phyloP scores from a whole-genome alignment of 2,329 filamentous ascomycete species.

The Mycosphaerella sp. region DNA sequence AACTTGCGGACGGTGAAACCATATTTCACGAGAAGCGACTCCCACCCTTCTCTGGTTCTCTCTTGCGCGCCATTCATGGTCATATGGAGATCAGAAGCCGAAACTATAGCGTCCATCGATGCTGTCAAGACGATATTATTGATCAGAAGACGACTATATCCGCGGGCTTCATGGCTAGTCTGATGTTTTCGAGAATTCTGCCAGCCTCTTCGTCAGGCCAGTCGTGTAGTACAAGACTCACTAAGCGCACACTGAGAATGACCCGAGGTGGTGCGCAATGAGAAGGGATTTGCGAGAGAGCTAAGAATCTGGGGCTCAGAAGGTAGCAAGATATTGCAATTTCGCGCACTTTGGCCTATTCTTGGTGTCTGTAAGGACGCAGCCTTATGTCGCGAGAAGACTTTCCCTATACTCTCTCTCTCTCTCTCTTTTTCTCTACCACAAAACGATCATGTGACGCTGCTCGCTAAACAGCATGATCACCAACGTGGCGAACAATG shows the following conservation, averaged over 20 bases:
- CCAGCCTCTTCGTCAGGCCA: constrained; percentile 20
- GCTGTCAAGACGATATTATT: constrained; percentile 20
- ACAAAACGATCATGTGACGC: no score
- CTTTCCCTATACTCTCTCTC: no score
- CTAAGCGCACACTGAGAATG: no score
- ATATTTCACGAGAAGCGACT: constrained; percentile 2
- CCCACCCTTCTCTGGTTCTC: constrained; percentile 7
- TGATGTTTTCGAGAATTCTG: constrained; percentile 19
- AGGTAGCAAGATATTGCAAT: no score
- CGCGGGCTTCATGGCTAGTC: constrained; percentile 15
- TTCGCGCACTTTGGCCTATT: no score
- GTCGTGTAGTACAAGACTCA: constrained; percentile 18
- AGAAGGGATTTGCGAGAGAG: no score
- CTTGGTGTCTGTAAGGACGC: no score
- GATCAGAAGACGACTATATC: constrained; percentile 23
- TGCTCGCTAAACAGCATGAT: neutral
- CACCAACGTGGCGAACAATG: no score
- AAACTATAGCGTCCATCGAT: constrained; percentile 5
- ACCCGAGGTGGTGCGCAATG: no score
- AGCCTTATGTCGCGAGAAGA: no score
- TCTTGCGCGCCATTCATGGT: constrained; percentile 9
- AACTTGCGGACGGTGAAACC: constrained; percentile 3
- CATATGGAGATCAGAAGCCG: constrained; percentile 9
- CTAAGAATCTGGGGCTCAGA: no score
- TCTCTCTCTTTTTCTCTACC: no score